Evolutionary conservation across 768 basidiomycete genomes (phyloP).

Genomic region (Tulasnella sp.): DNA sequence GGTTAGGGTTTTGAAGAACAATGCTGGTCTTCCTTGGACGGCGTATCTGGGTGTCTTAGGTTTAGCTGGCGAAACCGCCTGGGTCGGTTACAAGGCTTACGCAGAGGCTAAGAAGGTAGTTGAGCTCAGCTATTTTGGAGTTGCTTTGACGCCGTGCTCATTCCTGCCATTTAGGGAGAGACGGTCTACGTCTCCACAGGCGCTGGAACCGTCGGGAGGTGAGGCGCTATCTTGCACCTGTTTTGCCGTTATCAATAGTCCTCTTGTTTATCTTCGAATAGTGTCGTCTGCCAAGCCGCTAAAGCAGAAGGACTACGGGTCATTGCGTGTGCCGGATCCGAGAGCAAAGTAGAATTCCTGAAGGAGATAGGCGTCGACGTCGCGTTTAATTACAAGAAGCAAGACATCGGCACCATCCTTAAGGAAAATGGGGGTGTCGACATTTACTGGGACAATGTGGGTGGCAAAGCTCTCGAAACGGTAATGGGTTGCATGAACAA

Average conservation of each 20-base stretch:
- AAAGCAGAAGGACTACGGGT: conserved; percentile 58
- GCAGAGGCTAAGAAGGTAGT: conserved; percentile 49
- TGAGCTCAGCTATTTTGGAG: background rate
- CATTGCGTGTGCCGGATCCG: conserved; percentile 70
- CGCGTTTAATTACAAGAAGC: conserved; percentile 75
- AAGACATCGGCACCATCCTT: conserved; percentile 56
- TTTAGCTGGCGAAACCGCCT: conserved; percentile 43
- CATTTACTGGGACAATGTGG: conserved; percentile 50
- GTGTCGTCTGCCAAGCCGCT: conserved; percentile 50
- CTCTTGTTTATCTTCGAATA: background rate
- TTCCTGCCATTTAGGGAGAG: conserved; percentile 48
- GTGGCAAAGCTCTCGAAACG: conserved; percentile 41
- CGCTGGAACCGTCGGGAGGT: conserved; percentile 64
- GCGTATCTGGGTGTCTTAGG: conserved; percentile 51
- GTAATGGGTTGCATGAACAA: conserved; percentile 39
- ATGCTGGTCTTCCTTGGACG: conserved; percentile 54
- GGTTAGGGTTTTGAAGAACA: conserved; percentile 47
- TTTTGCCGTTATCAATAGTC: conserved; percentile 34
- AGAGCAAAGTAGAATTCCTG: conserved; percentile 71
- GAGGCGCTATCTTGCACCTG: conserved; percentile 38
- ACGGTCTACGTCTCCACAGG: conserved; percentile 56
- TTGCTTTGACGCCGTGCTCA: background rate
- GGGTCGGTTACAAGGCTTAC: conserved; percentile 50
- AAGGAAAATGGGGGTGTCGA: conserved; percentile 61
- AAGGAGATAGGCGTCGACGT: conserved; percentile 66